Percentiles rank a stretch among this genome's conserved stretches.
phyloP scores from a whole-genome alignment of 768 basidiomycete genomes.

The Tulasnella sp. region DNA sequence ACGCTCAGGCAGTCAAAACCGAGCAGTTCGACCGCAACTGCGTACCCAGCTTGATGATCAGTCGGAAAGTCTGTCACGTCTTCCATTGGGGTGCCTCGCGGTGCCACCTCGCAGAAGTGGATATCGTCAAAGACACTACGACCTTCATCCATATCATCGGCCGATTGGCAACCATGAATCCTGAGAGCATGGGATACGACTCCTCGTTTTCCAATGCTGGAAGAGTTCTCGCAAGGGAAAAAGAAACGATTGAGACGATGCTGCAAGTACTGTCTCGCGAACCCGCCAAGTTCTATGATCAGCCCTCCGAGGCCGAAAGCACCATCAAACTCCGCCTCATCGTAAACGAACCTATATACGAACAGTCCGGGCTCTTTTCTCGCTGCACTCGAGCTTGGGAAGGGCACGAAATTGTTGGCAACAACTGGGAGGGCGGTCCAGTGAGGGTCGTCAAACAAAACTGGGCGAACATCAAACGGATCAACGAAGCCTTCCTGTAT shows the following conservation, averaged over 20 bases:
- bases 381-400: neutral
- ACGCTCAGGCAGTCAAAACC: neutral
- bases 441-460: neutral
- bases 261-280: neutral
- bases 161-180: neutral
- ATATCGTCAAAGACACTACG: neutral
- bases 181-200: neutral
- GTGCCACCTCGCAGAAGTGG: neutral
- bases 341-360: neutral
- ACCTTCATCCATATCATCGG: neutral
- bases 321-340: neutral
- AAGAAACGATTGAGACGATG: neutral
- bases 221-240: neutral
- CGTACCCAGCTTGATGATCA: neutral
- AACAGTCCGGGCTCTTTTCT: neutral
- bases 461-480: neutral
- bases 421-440: neutral
- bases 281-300: neutral
- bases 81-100: neutral
- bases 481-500: neutral
- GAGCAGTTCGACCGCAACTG: constrained; percentile 1
- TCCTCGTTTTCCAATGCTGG: neutral
- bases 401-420: neutral
- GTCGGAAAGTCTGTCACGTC: neutral
- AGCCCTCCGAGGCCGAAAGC: neutral